Base-by-base conservation (phyloP, 2,329 filamentous ascomycete species). In the Metarhizium humberi region DNA sequence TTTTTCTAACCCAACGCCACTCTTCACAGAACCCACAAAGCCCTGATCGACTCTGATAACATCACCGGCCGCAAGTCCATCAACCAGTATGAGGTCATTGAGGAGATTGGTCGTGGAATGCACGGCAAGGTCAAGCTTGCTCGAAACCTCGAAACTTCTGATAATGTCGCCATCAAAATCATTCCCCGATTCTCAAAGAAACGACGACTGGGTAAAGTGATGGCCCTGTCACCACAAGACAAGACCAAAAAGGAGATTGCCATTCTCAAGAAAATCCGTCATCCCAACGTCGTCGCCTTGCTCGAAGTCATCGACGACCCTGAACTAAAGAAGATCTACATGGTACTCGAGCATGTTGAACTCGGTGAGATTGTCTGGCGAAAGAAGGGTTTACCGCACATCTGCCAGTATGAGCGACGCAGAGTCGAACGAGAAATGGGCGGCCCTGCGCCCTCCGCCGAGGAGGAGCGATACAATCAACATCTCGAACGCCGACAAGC, bases 61-160 rank as follows among this genome's bases (percentile, higher is more conserved):
- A 80, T 90, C 59, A 95, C 92, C 5, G 94, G 94, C 57, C 89
- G 94, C 59, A 99, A 99, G 74, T 80, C 92, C 53, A 95, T 99
- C 77, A 99, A 99, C 66, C 88, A 96, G 67, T 99, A 99, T 73
- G 90, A 96, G 71, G 90, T 99, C 63, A 87, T 97, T 61, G 89
- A 95, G 69, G 94, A 99, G 72, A 89, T 99, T 54, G 94, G 94
- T 55, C 87, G 94, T 57, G 94, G 94, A 52, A 90, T 96, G 64
- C 94, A 99, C 69, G 94, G 94, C 66, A 99, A 97, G 75, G 94
- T 99, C 66, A 99, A 99, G 73, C 79, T 96, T 50, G 94, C 92
- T 50, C 84, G 90, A 54, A 91, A 95, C 67, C 76, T 90, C 49
- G 77, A 85, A 55, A 91, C 82, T 1, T 80, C 81, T 58, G 85